phyloP scores from a whole-genome alignment of 2,329 filamentous ascomycete species.

The Fusarium oligoseptatum region DNA sequence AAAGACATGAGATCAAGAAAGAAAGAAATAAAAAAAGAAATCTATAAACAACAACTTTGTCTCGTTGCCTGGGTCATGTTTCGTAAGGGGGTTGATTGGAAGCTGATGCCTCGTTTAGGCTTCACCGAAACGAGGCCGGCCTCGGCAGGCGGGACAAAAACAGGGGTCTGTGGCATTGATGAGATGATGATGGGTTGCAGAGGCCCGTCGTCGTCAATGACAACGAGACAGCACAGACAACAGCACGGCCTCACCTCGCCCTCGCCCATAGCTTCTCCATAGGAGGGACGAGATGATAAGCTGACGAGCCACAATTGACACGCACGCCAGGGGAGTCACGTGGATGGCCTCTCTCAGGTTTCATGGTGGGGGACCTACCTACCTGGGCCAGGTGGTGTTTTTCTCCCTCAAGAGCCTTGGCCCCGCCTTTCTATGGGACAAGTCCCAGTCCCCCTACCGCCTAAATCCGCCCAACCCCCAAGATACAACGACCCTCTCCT shows the following conservation, averaged over 20 bases:
- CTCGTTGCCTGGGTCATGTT: neutral
- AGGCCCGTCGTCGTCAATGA: neutral
- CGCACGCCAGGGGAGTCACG: slow-evolving; percentile 47
- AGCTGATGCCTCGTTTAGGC: neutral
- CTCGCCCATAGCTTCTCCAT: neutral
- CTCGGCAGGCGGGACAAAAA: neutral
- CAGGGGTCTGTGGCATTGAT: slow-evolving; percentile 29
- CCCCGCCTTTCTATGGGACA: slow-evolving; percentile 46
- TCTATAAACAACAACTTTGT: slow-evolving; percentile 21
- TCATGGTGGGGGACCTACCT: slow-evolving; percentile 31
- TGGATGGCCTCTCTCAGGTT: slow-evolving; percentile 47
- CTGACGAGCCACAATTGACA: slow-evolving; percentile 37
- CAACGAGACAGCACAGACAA: slow-evolving; percentile 2
- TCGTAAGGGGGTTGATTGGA: neutral
- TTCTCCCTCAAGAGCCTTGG: slow-evolving; percentile 47
- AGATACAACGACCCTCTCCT: slow-evolving; percentile 30
- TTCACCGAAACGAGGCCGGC: neutral
- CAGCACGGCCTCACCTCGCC: neutral
- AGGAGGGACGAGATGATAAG: neutral
- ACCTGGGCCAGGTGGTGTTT: slow-evolving; percentile 47
- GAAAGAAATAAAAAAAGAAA: slow-evolving; percentile 23
- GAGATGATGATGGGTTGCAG: neutral
- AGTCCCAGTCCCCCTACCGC: slow-evolving; percentile 34
- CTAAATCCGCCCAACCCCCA: slow-evolving; percentile 37
- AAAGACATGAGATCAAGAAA: slow-evolving; percentile 38